Conservation (phyloP, 345 rosid species). For the Syzygium aqueum region DNA sequence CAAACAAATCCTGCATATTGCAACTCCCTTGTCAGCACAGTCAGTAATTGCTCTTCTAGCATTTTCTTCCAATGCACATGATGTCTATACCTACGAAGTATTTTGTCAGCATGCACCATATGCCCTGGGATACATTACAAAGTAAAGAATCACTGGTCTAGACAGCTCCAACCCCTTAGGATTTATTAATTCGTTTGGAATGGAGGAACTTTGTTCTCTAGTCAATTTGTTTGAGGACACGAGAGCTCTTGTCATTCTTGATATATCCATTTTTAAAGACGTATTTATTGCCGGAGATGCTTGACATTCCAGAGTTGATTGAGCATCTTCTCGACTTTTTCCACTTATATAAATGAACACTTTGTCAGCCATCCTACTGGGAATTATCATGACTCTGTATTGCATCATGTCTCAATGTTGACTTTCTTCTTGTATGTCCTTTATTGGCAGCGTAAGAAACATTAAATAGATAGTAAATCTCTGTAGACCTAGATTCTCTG, state of each 20-base stretch:
- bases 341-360: neutral
- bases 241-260: neutral
- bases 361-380: neutral
- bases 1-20: constrained; percentile 76
- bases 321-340: neutral
- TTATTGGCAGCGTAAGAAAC: neutral
- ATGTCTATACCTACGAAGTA: neutral
- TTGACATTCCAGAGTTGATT: neutral
- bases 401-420: neutral
- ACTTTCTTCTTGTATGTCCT: neutral
- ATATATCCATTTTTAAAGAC: neutral
- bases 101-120: neutral
- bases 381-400: neutral
- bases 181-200: neutral
- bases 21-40: neutral
- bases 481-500: neutral
- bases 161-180: neutral
- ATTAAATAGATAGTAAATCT: neutral
- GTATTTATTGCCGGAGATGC: neutral
- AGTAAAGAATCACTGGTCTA: neutral
- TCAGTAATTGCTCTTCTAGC: neutral
- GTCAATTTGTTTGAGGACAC: neutral
- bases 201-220: neutral
- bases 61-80: neutral
- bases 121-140: neutral